phyloP scores from a whole-genome alignment of 805 yeast genomes.

The Pichia paraexigua region DNA sequence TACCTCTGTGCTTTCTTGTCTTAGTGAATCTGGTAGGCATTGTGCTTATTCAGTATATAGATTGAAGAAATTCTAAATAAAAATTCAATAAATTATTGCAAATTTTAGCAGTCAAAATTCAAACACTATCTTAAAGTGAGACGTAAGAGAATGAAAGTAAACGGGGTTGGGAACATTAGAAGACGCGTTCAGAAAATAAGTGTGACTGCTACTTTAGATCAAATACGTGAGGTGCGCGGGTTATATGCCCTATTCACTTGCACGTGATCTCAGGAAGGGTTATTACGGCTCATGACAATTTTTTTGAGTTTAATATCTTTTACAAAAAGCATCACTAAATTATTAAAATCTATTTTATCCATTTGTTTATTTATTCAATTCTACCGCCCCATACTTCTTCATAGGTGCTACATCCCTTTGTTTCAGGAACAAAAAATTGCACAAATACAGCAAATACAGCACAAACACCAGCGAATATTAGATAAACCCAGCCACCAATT shows the following conservation, averaged over 20 bases:
- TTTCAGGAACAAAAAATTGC: conserved; percentile 55
- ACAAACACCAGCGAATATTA: conserved; percentile 59
- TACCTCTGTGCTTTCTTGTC: conserved; percentile 99
- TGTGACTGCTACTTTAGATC: background rate
- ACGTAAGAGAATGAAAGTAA: background rate
- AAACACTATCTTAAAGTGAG: background rate
- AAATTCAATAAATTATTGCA: background rate
- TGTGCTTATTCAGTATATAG: conserved; percentile 21
- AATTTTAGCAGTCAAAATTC: background rate
- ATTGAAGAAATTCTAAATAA: background rate
- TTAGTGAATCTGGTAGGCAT: conserved; percentile 99
- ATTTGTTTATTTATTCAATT: background rate
- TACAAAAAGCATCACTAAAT: no score
- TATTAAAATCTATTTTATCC: no score
- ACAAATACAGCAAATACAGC: conserved; percentile 42
- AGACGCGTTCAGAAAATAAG: background rate
- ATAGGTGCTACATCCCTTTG: conserved; percentile 55
- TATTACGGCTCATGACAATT: background rate
- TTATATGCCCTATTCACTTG: background rate
- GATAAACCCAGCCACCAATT: conserved; percentile 75
- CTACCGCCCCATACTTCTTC: conserved; percentile 56
- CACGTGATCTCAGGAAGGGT: background rate
- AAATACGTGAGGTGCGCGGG: background rate
- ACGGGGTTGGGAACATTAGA: background rate
- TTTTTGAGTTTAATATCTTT: background rate